Evolutionary conservation across 495 filamentous ascomycete species (phyloP).

Genomic region (Pseudoneurospora amorphoporcata): DNA sequence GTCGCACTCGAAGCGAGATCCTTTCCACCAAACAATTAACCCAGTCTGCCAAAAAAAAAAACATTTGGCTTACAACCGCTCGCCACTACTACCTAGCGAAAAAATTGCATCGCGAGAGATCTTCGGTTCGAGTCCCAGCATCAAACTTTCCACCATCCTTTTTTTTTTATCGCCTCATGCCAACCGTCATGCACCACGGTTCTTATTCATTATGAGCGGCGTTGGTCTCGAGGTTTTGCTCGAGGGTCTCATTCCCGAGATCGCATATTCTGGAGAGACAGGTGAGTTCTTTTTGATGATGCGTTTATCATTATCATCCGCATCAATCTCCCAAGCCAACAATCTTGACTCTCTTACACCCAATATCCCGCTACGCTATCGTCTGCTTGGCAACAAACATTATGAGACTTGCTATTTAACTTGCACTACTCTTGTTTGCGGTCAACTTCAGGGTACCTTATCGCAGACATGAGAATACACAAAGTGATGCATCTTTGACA

Average conservation of each 20-base stretch:
- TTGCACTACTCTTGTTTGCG: not conserved
- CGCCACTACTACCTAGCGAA: not conserved
- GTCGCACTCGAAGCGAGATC: not conserved
- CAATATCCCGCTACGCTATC: not conserved
- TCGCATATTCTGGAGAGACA: slow-evolving; percentile 55
- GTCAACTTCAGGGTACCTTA: not conserved
- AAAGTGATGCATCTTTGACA: not conserved
- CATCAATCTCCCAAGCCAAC: not conserved
- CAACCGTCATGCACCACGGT: not conserved
- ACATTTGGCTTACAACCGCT: not conserved
- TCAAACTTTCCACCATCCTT: not conserved
- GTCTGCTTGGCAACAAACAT: not conserved
- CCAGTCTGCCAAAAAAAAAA: not conserved
- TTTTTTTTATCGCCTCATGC: slow-evolving; percentile 1
- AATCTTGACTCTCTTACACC: not conserved
- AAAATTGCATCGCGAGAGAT: not conserved
- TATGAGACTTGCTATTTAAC: not conserved
- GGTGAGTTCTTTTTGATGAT: slow-evolving; percentile 43
- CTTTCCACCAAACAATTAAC: not conserved
- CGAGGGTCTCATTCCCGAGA: slow-evolving; percentile 58
- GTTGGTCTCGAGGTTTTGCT: slow-evolving; percentile 59
- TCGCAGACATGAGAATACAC: not conserved
- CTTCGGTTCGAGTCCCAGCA: slow-evolving; percentile 1
- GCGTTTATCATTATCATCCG: not conserved
- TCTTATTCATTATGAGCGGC: slow-evolving; percentile 42